Evolutionary conservation across 2,329 filamentous ascomycete species (phyloP).

Genomic region (Chrysosporium queenslandicum): DNA sequence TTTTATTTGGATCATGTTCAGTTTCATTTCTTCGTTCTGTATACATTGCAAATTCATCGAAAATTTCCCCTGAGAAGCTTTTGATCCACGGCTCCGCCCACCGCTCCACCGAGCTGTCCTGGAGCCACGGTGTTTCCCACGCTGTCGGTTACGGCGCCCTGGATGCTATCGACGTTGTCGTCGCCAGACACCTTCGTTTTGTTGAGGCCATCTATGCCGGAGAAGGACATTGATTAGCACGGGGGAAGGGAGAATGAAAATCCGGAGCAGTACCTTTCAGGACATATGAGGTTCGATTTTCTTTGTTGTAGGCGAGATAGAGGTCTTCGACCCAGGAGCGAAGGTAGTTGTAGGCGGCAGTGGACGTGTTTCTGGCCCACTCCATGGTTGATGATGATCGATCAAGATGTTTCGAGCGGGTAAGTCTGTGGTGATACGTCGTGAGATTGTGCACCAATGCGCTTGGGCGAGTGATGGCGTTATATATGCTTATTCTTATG

Average conservation of each 20-base stretch:
- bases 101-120: constrained; percentile 1
- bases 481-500: too few relatives aligned
- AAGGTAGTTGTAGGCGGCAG: constrained; percentile 5
- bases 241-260: too few relatives aligned
- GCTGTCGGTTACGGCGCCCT: background rate
- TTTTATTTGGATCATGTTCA: background rate
- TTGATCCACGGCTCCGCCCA: constrained; percentile 1
- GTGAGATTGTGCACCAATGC: too few relatives aligned
- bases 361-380: constrained; percentile 7
- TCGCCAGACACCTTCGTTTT: constrained; percentile 5
- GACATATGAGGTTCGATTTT: constrained; percentile 8
- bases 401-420: too few relatives aligned
- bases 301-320: constrained; percentile 10
- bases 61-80: constrained; percentile 7
- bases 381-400: too few relatives aligned
- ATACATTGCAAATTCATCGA: background rate
- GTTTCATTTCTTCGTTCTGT: background rate
- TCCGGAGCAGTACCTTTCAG: constrained; percentile 8
- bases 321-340: constrained; percentile 9
- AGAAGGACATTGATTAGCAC: background rate
- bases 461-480: too few relatives aligned
- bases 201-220: background rate
- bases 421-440: too few relatives aligned
- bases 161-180: constrained; percentile 5
- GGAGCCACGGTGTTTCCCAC: constrained; percentile 8